Evolutionary conservation across 164 flowering plant species (phyloP).

Genomic region (Tinospora cordifolia): DNA sequence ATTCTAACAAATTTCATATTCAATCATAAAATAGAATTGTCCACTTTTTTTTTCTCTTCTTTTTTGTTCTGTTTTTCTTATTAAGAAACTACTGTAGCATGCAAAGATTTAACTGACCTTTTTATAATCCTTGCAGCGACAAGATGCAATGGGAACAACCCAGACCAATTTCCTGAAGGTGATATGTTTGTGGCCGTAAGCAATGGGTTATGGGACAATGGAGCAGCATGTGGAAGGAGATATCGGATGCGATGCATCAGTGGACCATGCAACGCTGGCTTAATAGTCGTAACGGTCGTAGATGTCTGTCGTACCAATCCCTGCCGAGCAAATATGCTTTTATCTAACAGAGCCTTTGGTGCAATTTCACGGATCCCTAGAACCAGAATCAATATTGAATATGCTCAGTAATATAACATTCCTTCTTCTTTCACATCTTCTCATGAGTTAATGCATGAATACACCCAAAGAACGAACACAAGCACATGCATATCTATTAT

Average conservation of each 20-base stretch:
- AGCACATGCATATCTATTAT: not conserved
- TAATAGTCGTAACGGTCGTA: slow-evolving; percentile 40
- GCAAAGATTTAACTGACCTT: not conserved
- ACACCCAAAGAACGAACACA: not conserved
- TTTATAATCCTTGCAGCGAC: slow-evolving; percentile 34
- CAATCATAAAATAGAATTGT: too few species aligned
- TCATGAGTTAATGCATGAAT: not conserved
- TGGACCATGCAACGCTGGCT: slow-evolving; percentile 48
- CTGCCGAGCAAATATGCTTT: slow-evolving; percentile 39
- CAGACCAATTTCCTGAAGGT: slow-evolving; percentile 40
- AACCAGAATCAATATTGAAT: slow-evolving; percentile 39
- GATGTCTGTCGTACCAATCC: slow-evolving; percentile 36
- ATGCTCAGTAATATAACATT: slow-evolving; percentile 23
- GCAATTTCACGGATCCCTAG: slow-evolving; percentile 28
- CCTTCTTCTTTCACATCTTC: not conserved
- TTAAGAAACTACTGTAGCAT: too few species aligned
- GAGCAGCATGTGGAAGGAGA: slow-evolving; percentile 54
- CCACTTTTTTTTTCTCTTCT: too few species aligned
- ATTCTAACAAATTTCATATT: too few species aligned
- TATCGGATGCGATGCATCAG: slow-evolving; percentile 47
- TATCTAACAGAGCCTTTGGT: slow-evolving; percentile 41
- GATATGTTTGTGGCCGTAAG: slow-evolving; percentile 37
- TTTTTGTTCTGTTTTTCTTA: too few species aligned
- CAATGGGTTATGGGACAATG: slow-evolving; percentile 60
- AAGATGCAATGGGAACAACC: slow-evolving; percentile 35